Percentiles rank a stretch among this genome's conserved stretches.
These are phyloP conservation scores for Alnus rubra DNA, from an alignment of 306 rosid species.

Conservation along the genomic window DNA sequence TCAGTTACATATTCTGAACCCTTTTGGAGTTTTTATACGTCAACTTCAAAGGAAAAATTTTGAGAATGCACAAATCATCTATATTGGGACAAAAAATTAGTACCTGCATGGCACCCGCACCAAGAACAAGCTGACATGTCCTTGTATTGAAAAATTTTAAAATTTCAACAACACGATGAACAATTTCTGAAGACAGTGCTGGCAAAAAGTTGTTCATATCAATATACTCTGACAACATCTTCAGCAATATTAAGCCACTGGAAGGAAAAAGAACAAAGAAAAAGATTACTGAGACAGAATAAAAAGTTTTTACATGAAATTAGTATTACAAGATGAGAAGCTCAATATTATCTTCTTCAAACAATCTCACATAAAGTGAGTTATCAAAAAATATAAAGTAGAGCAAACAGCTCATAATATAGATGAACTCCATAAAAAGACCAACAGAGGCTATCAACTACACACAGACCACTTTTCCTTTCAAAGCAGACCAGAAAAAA, in stretches of 20 bases:
- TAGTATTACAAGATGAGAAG: background rate
- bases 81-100: constrained; percentile 5
- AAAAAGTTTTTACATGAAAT: background rate
- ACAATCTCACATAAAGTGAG: constrained; percentile 25
- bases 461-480: background rate
- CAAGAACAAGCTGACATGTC: constrained; percentile 98
- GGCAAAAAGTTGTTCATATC: constrained; percentile 88
- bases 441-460: background rate
- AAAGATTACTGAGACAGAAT: background rate
- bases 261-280: constrained; percentile 31
- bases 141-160: constrained; percentile 95
- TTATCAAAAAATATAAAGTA: background rate
- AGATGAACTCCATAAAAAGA: background rate
- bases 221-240: constrained; percentile 94
- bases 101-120: constrained; percentile 99
- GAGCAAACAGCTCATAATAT: background rate
- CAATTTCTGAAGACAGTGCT: constrained; percentile 82
- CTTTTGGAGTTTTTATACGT: background rate
- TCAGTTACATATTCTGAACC: background rate
- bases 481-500: background rate
- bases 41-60: background rate
- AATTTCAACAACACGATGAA: constrained; percentile 92
- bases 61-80: background rate
- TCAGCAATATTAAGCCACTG: constrained; percentile 95
- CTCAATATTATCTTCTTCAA: constrained; percentile 9